A percentile compares a stretch with the other conserved stretches of the same genome.
Evolutionary conservation across 768 basidiomycete genomes (phyloP).

Genomic region (Auricularia sp.): DNA sequence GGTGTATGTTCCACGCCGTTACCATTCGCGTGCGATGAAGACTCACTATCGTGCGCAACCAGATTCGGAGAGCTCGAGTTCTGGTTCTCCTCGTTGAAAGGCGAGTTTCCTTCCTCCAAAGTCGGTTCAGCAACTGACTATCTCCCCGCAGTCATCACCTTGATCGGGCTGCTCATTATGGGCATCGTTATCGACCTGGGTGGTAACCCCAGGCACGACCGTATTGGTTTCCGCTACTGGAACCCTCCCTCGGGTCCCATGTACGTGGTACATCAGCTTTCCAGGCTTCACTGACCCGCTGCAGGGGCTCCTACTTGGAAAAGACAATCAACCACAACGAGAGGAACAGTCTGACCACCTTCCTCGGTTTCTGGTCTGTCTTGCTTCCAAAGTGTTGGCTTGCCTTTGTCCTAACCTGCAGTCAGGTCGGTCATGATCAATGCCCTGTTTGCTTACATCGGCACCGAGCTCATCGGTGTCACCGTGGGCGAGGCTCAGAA

Average conservation of each 20-base stretch:
- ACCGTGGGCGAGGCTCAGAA: slow-evolving; percentile 52
- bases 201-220: slow-evolving; percentile 27
- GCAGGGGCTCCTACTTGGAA: slow-evolving; percentile 27
- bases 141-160: slow-evolving; percentile 44
- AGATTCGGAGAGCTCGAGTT: slow-evolving; percentile 63
- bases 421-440: slow-evolving; percentile 35
- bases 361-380: slow-evolving; percentile 53
- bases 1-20: slow-evolving; percentile 14
- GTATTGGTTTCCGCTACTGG: slow-evolving; percentile 28
- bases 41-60: no score
- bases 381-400: slow-evolving; percentile 25
- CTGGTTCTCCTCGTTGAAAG: slow-evolving; percentile 23
- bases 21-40: no score
- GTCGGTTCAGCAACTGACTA: slow-evolving; percentile 20
- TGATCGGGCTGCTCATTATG: slow-evolving; percentile 39
- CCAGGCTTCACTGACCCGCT: slow-evolving; percentile 3
- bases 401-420: not conserved
- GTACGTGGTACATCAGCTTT: slow-evolving; percentile 16
- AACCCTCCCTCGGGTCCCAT: slow-evolving; percentile 44
- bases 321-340: slow-evolving; percentile 18
- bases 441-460: slow-evolving; percentile 62
- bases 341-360: slow-evolving; percentile 32
- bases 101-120: slow-evolving; percentile 30
- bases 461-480: slow-evolving; percentile 70
- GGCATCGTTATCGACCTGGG: slow-evolving; percentile 58